phyloP scores from a whole-genome alignment of 2,329 filamentous ascomycete species.

The Trichoderma simmonsii region DNA sequence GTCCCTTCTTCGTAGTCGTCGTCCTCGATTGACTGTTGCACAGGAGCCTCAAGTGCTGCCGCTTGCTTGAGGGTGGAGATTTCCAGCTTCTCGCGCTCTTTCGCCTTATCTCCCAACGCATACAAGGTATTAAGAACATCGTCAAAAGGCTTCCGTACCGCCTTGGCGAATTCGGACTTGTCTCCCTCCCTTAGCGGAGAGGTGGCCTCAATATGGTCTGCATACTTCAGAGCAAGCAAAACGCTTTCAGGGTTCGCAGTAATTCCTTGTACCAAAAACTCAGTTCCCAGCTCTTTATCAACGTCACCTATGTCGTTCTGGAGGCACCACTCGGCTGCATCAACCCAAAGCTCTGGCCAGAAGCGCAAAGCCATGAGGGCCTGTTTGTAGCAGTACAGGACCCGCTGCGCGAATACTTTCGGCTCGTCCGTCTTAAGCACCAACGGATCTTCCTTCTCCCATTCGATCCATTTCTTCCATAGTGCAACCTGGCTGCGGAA shows the following conservation, averaged over 20 bases:
- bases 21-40: constrained; percentile 43
- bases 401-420: constrained; percentile 69
- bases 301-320: constrained; percentile 67
- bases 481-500: constrained; percentile 79
- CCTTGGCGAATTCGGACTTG: constrained; percentile 71
- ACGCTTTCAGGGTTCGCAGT: constrained; percentile 92
- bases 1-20: constrained; percentile 43
- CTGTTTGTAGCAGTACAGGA: constrained; percentile 90
- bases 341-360: constrained; percentile 94
- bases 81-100: constrained; percentile 59
- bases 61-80: constrained; percentile 56
- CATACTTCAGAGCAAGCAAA: constrained; percentile 82
- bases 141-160: constrained; percentile 80
- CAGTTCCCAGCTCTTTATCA: constrained; percentile 59
- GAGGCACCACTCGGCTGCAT: constrained; percentile 90
- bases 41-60: constrained; percentile 36
- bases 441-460: constrained; percentile 91
- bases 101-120: constrained; percentile 71
- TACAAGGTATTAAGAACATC: constrained; percentile 85
- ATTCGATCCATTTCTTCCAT: constrained; percentile 92
- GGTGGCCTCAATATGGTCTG: constrained; percentile 79
- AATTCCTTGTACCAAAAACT: constrained; percentile 79
- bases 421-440: constrained; percentile 80
- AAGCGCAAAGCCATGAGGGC: constrained; percentile 90
- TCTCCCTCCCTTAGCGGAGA: constrained; percentile 75